Base-by-base conservation (phyloP, 495 filamentous ascomycete species). In the Penicillium canescens region DNA sequence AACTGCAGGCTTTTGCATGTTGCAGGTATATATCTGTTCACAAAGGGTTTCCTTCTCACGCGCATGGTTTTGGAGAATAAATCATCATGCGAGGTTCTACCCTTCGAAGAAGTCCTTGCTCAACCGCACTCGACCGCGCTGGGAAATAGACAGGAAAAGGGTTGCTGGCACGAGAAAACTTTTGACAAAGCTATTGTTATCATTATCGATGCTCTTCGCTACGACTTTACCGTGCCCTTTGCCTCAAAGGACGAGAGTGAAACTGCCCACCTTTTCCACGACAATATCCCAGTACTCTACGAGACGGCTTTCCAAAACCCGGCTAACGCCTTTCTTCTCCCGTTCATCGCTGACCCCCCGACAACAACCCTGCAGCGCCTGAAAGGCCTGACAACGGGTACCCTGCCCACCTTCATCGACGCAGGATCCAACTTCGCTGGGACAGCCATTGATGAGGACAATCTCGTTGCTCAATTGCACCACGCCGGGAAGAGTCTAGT, bases 381-480 rank as follows among this genome's bases (percentile, higher is more conserved):
- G 47, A 98, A 98, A 72, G 94, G 92, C 1, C 69, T 98, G 61
- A 98, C 93, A 12, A 98, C 94, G 3, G 94, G 94, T 13, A 97
- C 95, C 7, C 70, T 98, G 50, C 94, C 94, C 12, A 96, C 94
- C 4, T 97, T 98, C 66, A 78, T 97, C 26, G 94, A 98, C 68
- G 81, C 87, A 11, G 94, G 94, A 3, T 95, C 90, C 20, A 98
- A 93, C 70, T 98, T 98, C 65, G 90, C 92, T 6, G 94, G 94
- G 6, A 95, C 89, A 14, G 89, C 91, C n/a, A 96, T 98, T 62
- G 91, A 97, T 47, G 94, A 98, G 72, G 94, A 98, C 66, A 98
- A 98, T 59, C 62, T 98, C 38, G 78, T 98, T 24, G 86, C 86
- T 60, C 94, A 98, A 66, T 68, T 97, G 58, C 84, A 82, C 51